phyloP scores from a whole-genome alignment of 352 stramenopile species.

The Thraustochytrium striatum region DNA sequence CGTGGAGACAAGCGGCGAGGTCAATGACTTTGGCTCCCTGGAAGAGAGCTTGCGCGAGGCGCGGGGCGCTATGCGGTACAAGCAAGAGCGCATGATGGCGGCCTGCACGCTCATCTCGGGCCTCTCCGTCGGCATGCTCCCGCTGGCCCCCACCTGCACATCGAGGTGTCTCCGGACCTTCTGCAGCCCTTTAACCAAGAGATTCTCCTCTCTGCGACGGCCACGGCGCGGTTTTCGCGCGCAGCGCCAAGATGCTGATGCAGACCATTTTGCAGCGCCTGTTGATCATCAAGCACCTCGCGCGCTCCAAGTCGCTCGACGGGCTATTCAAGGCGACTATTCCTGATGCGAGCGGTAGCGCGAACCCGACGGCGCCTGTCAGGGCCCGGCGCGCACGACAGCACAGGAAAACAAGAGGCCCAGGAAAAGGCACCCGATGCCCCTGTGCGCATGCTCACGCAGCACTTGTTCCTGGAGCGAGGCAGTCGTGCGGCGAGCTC shows the following conservation, averaged over 20 bases:
- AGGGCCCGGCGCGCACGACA: background rate
- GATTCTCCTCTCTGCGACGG: background rate
- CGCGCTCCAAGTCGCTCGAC: background rate
- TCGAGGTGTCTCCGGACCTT: background rate
- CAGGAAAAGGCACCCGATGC: too few species aligned
- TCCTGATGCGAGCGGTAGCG: background rate
- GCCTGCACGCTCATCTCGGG: background rate
- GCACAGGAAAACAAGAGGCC: too few species aligned
- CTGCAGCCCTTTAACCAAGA: background rate
- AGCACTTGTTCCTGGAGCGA: too few species aligned
- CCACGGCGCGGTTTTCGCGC: background rate
- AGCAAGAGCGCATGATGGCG: background rate
- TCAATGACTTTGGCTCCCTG: background rate
- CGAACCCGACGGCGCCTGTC: background rate
- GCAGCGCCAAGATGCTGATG: background rate
- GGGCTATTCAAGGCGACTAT: background rate
- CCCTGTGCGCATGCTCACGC: too few species aligned
- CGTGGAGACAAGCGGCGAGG: conserved; percentile 7
- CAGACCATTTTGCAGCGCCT: background rate
- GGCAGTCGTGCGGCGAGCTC: too few species aligned
- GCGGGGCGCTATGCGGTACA: background rate
- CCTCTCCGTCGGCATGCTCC: background rate
- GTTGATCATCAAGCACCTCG: background rate
- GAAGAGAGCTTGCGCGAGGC: background rate
- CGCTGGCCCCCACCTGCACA: background rate